Conservation (phyloP, 768 basidiomycete species). For the Agrocybe praecox region DNA sequence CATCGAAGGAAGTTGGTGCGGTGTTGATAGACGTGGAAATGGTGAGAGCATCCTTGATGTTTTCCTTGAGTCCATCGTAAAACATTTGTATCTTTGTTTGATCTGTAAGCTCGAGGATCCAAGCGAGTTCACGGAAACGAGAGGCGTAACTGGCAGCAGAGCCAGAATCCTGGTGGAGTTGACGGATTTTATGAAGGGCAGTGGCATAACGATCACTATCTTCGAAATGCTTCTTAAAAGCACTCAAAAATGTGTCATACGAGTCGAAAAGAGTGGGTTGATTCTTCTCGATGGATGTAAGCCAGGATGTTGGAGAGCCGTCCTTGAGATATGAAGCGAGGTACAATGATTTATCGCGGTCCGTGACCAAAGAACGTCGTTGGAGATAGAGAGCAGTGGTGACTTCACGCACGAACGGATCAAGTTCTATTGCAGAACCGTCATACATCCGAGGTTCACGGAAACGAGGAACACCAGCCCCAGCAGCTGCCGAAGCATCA, state of each 20-base stretch:
- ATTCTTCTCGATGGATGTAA: conserved; percentile 19
- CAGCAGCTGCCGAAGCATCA: neutral
- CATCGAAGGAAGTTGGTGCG: conserved; percentile 18
- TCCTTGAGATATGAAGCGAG: conserved; percentile 27
- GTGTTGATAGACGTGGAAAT: conserved; percentile 11
- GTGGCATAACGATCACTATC: conserved; percentile 26
- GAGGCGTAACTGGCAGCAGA: conserved; percentile 28
- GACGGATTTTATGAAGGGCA: conserved; percentile 27
- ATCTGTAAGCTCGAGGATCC: conserved; percentile 29
- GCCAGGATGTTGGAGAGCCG: conserved; percentile 33
- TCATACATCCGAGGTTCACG: neutral
- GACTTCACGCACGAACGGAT: neutral
- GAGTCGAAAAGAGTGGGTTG: conserved; percentile 22
- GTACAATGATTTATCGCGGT: neutral
- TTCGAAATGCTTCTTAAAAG: conserved; percentile 29
- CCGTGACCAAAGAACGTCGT: neutral
- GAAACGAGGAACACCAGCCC: neutral
- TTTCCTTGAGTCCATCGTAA: conserved; percentile 28
- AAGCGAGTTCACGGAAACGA: conserved; percentile 26
- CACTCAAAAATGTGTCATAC: conserved; percentile 23
- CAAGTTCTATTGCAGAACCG: neutral
- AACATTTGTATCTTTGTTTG: conserved; percentile 34
- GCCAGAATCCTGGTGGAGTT: conserved; percentile 29
- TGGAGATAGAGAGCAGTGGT: neutral
- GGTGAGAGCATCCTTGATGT: conserved; percentile 24